Evolutionary conservation across 179 eudicot species (phyloP), one percentile per base, ranked within the genome.

Genomic region (Amaranthus tricolor): DNA sequence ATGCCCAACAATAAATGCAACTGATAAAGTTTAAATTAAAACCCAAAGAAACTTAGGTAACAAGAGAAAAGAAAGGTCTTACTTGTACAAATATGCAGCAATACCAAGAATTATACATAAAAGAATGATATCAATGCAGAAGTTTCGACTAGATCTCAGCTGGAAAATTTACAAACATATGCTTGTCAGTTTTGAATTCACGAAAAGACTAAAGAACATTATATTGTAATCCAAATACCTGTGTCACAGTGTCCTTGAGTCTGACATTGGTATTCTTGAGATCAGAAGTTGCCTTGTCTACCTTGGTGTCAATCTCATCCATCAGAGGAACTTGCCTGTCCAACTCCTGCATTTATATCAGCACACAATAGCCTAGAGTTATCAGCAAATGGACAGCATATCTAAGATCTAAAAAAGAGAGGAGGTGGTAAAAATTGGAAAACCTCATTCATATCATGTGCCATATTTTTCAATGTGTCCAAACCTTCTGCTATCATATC

Each of bases 301-400:
- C 99, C 99, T 95, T 95, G 44, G 89, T 79, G 72, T 95, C 99
- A 75, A 96, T 96, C 88, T 96, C 99, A 85, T 96, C 99, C 99
- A 95, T 93, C 82, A 95, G 71, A 66, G 99, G 99, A 70, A 93
- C 99, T 87, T 95, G 99, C 79, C 92, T 95, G 80, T 91, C 99
- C 80, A 93, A 10, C 76, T 95, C 99, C 97, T 92, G 94, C 81
- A 84, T 70, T 70, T 43, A 62, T 21, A 74, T 40, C 70, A 80
- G 17, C 20, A 62, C 52, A 70, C 15, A 6, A 66, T 58, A 74
- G 70, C 69, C 10, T 8, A 10, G 31, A 9, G 54, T 49, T 21
- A 13, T 24, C 16, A 62, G 15, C 56, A 59, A 21, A 68, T 11
- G 16, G 50, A 43, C 17, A 13, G 10, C 14, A 47, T 65, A 45